Evolutionary conservation across 2,329 filamentous ascomycete genomes (phyloP), one percentile per base, ranked within the genome.

Genomic region (Exophiala lecanii-corni): DNA sequence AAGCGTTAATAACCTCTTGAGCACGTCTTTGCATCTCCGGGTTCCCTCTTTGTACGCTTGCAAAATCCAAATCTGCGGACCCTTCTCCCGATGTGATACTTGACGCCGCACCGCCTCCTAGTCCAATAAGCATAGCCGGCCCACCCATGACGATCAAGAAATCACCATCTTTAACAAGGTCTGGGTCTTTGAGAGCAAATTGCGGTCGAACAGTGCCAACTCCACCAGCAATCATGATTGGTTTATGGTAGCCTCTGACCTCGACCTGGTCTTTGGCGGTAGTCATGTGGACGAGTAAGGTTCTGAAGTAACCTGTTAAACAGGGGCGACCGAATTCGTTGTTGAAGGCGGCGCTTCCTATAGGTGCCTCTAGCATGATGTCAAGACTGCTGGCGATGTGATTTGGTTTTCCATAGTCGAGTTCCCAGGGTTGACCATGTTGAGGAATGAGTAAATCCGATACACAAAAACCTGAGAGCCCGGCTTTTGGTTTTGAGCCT

Each of bases 1-100:
- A 98, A 3, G 88, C 83, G 65, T 97, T 92, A 66, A 98, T 98
- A 53, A 98, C 92, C 78, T 97, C 94, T 68, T 98, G 92, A 2
- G 91, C 92, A 56, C 92, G 79, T 50, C 92, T 78, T 66, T 98
- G 88, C 65, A 97, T 91, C 68, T 98, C 92, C 1, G 92, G 89
- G 60, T 98, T 98, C 35, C 91, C 92, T 68, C 92, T 78, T 69
- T 98, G 92, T 21, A 98, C 92, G 70, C 89, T 96, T 57, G 91
- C 88, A 66, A 97, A 98, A 63, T 98, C 92, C 2, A 98, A 75
- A 55, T 96, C 89, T 1, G 89, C 88, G 35, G 86, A 92, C 21
- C 84, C 84, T 69, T 96, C 88, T 36, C 85, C 86, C 13, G 88
- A 92, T 26, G 87, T 81, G 48, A 89, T 86, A 69, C 86, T 94